A percentile compares a stretch with the other conserved stretches of the same genome.
Evolutionary conservation across 305 asterid species (phyloP).

Genomic region (Lippia alba): DNA sequence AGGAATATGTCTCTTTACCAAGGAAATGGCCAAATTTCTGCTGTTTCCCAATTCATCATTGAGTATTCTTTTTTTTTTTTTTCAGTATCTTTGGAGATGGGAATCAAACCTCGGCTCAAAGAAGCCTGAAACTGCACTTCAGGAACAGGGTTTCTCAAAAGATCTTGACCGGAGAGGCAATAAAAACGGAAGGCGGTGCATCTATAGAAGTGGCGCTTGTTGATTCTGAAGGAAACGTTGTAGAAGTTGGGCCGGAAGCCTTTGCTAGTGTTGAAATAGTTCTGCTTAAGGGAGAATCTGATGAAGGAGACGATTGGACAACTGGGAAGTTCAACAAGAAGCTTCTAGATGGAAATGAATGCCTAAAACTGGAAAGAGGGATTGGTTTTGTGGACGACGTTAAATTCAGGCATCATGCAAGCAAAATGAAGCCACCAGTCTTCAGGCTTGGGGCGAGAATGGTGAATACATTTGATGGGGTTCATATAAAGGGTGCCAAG

Average conservation of each 20-base stretch:
- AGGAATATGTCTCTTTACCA: background rate
- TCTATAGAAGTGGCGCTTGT: conserved; percentile 47
- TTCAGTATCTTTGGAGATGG: conserved; percentile 39
- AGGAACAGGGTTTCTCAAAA: conserved; percentile 32
- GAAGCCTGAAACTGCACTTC: conserved; percentile 45
- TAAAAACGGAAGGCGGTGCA: conserved; percentile 43
- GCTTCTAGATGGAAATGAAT: conserved; percentile 49
- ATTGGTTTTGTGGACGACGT: conserved; percentile 36
- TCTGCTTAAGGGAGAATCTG: conserved; percentile 41
- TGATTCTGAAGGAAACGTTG: conserved; percentile 38
- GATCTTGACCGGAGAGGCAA: conserved; percentile 52
- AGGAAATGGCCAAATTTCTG: background rate
- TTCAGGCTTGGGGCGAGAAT: conserved; percentile 56
- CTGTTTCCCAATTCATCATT: background rate
- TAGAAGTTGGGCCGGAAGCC: conserved; percentile 52
- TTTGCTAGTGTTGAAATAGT: conserved; percentile 49
- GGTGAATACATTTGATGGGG: conserved; percentile 30
- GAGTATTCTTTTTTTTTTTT: background rate
- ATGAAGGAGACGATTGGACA: conserved; percentile 30
- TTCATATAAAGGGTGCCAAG: conserved; percentile 50
- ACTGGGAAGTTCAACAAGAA: conserved; percentile 37
- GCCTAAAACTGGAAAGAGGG: conserved; percentile 45
- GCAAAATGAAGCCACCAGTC: conserved; percentile 31
- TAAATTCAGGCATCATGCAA: conserved; percentile 42
- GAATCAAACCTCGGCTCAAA: conserved; percentile 26